Evolutionary conservation across 1,284 basidiomycete species (phyloP).

Genomic region (Veloporphyrellus conicus): DNA sequence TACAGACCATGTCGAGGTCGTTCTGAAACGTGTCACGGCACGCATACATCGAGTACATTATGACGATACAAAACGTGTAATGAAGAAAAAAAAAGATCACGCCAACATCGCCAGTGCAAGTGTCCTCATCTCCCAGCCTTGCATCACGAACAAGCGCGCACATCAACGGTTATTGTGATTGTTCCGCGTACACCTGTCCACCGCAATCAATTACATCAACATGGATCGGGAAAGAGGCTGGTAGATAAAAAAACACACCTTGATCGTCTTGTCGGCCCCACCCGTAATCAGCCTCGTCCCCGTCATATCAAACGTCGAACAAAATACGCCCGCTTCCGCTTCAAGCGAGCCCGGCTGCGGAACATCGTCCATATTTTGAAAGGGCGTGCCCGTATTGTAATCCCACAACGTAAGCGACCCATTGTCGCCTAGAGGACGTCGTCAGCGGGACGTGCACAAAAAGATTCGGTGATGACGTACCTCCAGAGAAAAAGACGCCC

Average conservation of each 20-base stretch:
- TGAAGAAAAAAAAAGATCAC: no score
- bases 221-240: no score
- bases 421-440: slow-evolving; percentile 69
- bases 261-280: slow-evolving; percentile 98
- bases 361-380: slow-evolving; percentile 91
- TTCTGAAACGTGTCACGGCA: no score
- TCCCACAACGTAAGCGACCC: slow-evolving; percentile 91
- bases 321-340: slow-evolving; percentile 93
- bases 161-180: slow-evolving; percentile 29
- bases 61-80: no score
- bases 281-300: slow-evolving; percentile 95
- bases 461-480: slow-evolving; percentile 36
- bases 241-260: no score
- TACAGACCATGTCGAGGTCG: no score
- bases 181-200: slow-evolving; percentile 47
- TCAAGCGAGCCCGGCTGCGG: slow-evolving; percentile 97
- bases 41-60: no score
- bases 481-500: slow-evolving; percentile 95
- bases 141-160: neutral
- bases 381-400: slow-evolving; percentile 89
- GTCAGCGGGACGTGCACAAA: no score
- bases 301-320: slow-evolving; percentile 93
- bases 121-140: no score
- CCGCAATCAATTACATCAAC: neutral
- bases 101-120: no score